Evolutionary conservation across 1,284 basidiomycete species (phyloP), one percentile per base, ranked within the genome.

Genomic region (Sporisorium exsertum): DNA sequence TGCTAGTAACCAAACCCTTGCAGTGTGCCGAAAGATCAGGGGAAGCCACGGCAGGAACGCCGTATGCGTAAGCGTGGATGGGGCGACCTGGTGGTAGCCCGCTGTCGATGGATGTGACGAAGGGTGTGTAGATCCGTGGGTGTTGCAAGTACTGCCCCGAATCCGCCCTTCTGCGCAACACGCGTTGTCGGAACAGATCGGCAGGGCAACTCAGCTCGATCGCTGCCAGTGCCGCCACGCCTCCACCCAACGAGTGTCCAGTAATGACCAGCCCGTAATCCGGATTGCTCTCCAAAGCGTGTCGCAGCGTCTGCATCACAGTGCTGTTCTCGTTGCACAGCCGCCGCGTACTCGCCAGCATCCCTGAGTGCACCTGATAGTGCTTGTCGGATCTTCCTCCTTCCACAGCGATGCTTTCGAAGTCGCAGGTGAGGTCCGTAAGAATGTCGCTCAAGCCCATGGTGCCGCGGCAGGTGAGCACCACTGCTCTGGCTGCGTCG

Each of bases 381-480:
- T 77, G 72, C 3, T 67, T 86, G 13, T 83, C 63, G 0, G 86
- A 83, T 47, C 86, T 81, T 4, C 83, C 88, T 26, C 86, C 85
- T 2, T 86, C 86, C 8, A 88, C 81, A 1, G 70, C 58, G 50
- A 88, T 87, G 3, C 83, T 74, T 68, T 86, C 85, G 72, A 88
- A 88, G 35, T 86, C 85, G 81, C 87, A 88, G 0, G 87, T 88
- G 4, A 89, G 84, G 69, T 89, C 88, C 45, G 88, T 87, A n/a
- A 89, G 85, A 16, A 89, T 85, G 72, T 89, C 88, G 13, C 87
- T 87, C 0, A 89, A 81, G 22, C 76, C 86, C 37, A 89, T 83
- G 2, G 88, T 88, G 6, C 88, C 88, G 12, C 88, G 85, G 67
- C 88, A 89, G 15, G 87, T 87, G 75, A 88, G 74, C 16, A 88